phyloP scores from a whole-genome alignment of 257 asterid species.

The Solanum sitiens region DNA sequence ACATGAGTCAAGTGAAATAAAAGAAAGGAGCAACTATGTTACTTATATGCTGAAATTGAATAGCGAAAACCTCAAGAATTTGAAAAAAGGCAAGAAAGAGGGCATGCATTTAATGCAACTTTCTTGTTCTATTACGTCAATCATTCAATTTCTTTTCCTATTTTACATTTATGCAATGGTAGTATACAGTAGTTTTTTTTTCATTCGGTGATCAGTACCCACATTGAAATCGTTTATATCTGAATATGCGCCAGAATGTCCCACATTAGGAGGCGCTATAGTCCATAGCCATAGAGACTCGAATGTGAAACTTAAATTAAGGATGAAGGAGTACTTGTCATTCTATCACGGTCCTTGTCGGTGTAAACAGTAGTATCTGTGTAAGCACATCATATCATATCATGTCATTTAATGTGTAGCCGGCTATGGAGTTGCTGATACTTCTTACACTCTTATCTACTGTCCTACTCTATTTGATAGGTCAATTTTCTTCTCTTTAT shows the following conservation, averaged over 20 bases:
- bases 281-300: no score
- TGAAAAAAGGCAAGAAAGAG: slow-evolving; percentile 13
- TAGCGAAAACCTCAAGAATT: background rate
- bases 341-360: no score
- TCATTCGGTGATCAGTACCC: no score
- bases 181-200: background rate
- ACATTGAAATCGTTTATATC: no score
- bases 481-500: slow-evolving; percentile 1
- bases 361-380: background rate
- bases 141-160: slow-evolving; percentile 7
- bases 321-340: no score
- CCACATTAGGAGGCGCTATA: no score
- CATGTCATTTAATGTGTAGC: slow-evolving; percentile 35
- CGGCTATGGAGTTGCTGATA: slow-evolving; percentile 37
- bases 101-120: slow-evolving; percentile 33
- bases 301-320: no score
- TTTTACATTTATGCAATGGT: background rate
- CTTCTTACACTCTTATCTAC: slow-evolving; percentile 8
- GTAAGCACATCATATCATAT: slow-evolving; percentile 12
- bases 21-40: background rate
- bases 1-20: background rate
- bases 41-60: background rate
- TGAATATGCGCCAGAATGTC: no score
- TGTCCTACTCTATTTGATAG: background rate
- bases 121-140: slow-evolving; percentile 20